Percentiles rank a stretch among this genome's conserved stretches.
phyloP scores from a whole-genome alignment of 495 filamentous ascomycete species.

The Beverwykella pulmonaria region DNA sequence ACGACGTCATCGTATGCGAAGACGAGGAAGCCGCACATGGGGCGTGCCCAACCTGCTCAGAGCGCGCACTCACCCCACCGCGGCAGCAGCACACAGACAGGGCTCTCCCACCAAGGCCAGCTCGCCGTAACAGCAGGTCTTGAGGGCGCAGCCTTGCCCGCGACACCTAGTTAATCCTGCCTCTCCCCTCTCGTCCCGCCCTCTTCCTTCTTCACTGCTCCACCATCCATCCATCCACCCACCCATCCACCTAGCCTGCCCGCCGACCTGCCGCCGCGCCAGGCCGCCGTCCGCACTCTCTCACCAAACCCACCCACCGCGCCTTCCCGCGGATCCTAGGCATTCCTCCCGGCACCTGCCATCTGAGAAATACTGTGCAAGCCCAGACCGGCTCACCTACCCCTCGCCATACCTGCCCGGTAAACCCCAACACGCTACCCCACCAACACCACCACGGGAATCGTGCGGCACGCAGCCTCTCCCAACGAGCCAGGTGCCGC shows the following conservation, averaged over 20 bases:
- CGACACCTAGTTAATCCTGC: constrained; percentile 15
- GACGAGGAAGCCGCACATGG: constrained; percentile 1
- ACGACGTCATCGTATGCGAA: constrained; percentile 14
- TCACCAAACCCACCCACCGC: not conserved
- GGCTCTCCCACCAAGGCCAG: constrained; percentile 28
- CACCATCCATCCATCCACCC: constrained; percentile 14
- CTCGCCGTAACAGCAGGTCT: constrained; percentile 6
- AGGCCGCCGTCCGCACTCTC: not conserved
- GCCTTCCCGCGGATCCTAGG: not conserved
- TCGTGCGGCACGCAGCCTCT: constrained; percentile 1
- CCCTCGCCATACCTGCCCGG: not conserved
- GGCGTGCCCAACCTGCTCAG: constrained; percentile 4
- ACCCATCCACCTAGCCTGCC: not conserved
- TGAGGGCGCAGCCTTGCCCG: constrained; percentile 15
- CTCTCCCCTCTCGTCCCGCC: not conserved
- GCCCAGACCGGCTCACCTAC: not conserved
- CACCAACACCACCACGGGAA: not conserved
- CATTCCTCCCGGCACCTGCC: not conserved
- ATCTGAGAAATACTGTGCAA: not conserved
- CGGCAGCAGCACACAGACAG: not conserved
- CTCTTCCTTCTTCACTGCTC: constrained; percentile 4
- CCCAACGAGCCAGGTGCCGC: not conserved
- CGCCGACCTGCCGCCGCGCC: not conserved
- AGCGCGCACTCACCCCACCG: constrained; percentile 16
- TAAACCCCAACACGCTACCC: not conserved